phyloP scores from a whole-genome alignment of 257 asterid genomes.

The Ilex aquifolium region DNA sequence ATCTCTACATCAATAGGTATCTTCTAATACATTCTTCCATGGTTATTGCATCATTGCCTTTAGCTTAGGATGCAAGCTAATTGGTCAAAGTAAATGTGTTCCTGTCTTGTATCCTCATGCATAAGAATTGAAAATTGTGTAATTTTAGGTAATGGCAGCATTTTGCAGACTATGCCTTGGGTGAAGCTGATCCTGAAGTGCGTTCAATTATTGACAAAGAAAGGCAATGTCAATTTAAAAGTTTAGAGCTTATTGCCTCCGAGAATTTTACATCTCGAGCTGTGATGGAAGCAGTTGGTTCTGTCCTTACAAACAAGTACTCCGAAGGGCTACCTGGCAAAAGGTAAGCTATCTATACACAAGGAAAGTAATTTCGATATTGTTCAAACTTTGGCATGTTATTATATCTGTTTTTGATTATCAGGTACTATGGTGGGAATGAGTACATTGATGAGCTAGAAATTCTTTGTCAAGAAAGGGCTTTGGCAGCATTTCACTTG shows the following conservation, averaged over 20 bases:
- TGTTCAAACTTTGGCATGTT: too few species aligned
- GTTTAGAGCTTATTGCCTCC: conserved; percentile 91
- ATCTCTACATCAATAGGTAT: too few species aligned
- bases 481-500: conserved; percentile 80
- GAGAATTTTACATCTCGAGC: conserved; percentile 97
- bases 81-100: not conserved
- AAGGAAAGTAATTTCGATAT: too few species aligned
- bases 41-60: too few species aligned
- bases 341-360: conserved; percentile 35
- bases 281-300: conserved; percentile 99
- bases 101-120: not conserved
- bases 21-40: too few species aligned
- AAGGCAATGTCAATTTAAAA: conserved; percentile 84
- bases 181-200: conserved; percentile 76
- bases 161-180: conserved; percentile 56
- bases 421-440: conserved; percentile 91
- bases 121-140: not conserved
- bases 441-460: conserved; percentile 87
- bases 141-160: conserved; percentile 44
- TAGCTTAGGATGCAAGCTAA: conserved; percentile 50
- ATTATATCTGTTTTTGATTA: not conserved
- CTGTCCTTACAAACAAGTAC: conserved; percentile 92
- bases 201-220: conserved; percentile 62
- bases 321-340: conserved; percentile 96
- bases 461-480: conserved; percentile 87